Base-by-base conservation (phyloP, 208 protist genomes). In the Acanthamoeba triangularis region DNA sequence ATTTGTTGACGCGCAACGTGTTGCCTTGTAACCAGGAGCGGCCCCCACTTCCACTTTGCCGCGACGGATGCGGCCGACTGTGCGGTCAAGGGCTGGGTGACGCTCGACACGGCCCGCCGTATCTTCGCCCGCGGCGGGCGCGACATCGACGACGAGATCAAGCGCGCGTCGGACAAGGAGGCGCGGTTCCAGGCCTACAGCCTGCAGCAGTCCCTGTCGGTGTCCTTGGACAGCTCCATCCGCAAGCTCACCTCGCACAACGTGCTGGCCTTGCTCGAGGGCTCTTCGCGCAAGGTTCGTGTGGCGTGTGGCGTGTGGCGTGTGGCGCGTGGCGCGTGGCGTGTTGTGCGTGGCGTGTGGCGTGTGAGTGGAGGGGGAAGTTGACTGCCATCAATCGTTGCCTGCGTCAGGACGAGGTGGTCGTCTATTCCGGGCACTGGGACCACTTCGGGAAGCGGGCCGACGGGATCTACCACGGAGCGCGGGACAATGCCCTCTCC, bases 361-460 rank as follows among this genome's bases (percentile, higher is more conserved):
- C 10, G 13, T 54, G 49, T 54, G 49, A 54, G 49, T 18, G 6
- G 14, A 8, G 0, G 13, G 14, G 49, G 13, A 54, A 18, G 13
- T 20, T 11, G 13, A 54, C 13, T 8, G 14, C 7, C 49, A 54
- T 20, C 49, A 54, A 54, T 18, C 14, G 14, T 54, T 54, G 49
- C 13, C 25, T 16, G 20, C 63, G 63, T 59, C 63, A 72, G 23
- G 63, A 35, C 16, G 63, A 72, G n/a, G 63, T 72, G 63, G n/a
- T 72, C 13, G 63, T 72, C n/a, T 72, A 72, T 72, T 72, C 63
- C 10, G 63, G 63, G 28, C 63, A 72, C 63, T 72, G 63, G 63
- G 63, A 72, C 63, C 63, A 72, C 63, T 72, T 72, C 33, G 63
- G 63, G 28, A 72, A 72, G 63, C 63, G 63, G n/a, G 63, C 63